These are phyloP conservation scores for Helianthus annuus DNA, from an alignment of 129 eudicot species.

Conservation along the genomic window DNA sequence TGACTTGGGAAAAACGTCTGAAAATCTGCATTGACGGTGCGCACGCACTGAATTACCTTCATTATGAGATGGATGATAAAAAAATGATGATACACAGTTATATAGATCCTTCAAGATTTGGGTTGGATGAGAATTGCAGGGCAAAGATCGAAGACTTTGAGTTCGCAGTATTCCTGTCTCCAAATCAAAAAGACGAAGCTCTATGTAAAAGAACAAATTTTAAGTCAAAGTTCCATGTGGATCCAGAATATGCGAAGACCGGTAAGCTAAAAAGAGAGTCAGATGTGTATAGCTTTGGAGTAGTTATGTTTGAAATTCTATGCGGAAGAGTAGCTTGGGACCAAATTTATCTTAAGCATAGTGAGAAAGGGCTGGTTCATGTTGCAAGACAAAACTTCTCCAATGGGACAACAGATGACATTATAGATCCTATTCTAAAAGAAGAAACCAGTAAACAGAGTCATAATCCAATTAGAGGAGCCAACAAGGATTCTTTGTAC, in stretches of 20 bases:
- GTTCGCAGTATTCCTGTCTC: background rate
- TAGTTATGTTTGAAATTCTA: background rate
- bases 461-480: too few relatives aligned
- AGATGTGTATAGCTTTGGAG: background rate
- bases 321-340: background rate
- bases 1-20: too few relatives aligned
- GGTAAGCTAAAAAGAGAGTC: background rate
- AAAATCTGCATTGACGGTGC: too few relatives aligned
- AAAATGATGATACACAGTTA: background rate
- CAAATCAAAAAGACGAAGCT: background rate
- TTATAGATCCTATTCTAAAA: background rate
- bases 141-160: slow-evolving; percentile 8
- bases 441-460: background rate
- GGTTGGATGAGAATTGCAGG: background rate
- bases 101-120: background rate
- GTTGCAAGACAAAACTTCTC: background rate
- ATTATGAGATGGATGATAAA: background rate
- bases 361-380: background rate
- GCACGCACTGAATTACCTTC: background rate
- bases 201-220: background rate
- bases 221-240: background rate
- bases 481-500: too few relatives aligned
- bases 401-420: background rate
- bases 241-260: background rate
- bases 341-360: background rate